Evolutionary conservation across 2,329 filamentous ascomycete species (phyloP), one percentile per base, ranked within the genome.

Genomic region (Exophiala dermatitidis): DNA sequence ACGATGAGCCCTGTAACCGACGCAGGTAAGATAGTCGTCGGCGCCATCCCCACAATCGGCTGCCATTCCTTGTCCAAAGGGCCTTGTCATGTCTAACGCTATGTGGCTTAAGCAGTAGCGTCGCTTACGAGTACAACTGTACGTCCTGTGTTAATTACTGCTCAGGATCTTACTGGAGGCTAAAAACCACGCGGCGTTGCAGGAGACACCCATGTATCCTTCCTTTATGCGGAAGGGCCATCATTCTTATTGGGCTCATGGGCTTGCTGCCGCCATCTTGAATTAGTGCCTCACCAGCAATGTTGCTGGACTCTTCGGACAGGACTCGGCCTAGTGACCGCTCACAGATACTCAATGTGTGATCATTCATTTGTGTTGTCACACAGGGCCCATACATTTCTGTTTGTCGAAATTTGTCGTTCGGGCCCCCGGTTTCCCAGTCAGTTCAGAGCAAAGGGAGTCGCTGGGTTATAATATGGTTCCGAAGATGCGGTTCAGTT

Each of bases 81-180:
- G 37, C 12, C 31, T 30, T 41, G 29, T 37, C 28, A 29, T 30
- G 10, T 31, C 48, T 46, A 52, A 52, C 51, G 38, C 32, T 42
- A 51, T 51, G 36, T 48, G 46, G 52, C 29, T 36, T 46, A 43
- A 48, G 36, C 26, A 38, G 48, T 9, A 32, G 49, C 49, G 65
- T 2, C 62, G 62, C 65, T 86, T 88, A 46, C 38, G 38, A 3
- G 4, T 19, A 19, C 19, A 19, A 19, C 19, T 19, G 19, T 12
- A 41, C 36, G 38, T 41, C 38, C 38, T 41, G 7, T 41, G 38
- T 28, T 10, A 26, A 12, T 41, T 10, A 26, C 38, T 41, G 38
- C 73, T 67, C 65, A 94, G 8, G 44, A 44, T 19, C 19, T 26
- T 42, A 37, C 52, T 40, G 12, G 33, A 42, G 26, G 48, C 7